These are phyloP conservation scores for Xanthoceras sorbifolium DNA, from an alignment of 345 rosid species.

Conservation along the genomic window DNA sequence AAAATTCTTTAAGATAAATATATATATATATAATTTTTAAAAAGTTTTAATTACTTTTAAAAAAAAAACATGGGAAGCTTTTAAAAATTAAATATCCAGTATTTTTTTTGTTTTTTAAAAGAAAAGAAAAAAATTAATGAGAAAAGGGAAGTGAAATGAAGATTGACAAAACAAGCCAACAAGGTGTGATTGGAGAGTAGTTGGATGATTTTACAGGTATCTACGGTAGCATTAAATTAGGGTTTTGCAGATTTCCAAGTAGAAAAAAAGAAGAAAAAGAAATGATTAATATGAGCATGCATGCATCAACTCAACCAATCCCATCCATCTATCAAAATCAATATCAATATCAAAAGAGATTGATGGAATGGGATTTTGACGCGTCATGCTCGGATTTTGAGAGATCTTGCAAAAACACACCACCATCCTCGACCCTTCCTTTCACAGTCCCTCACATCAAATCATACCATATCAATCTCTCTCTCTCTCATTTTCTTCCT, in stretches of 20 bases:
- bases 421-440: neutral
- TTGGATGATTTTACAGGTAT: neutral
- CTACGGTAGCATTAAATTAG: neutral
- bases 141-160: neutral
- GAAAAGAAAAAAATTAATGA: no score
- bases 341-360: conserved; percentile 14
- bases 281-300: conserved; percentile 35
- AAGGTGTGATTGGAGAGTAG: neutral
- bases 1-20: no score
- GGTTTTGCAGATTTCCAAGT: neutral
- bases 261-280: conserved; percentile 7
- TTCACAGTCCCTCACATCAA: conserved; percentile 48
- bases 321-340: conserved; percentile 42
- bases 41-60: no score
- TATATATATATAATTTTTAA: no score
- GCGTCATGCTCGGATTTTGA: conserved; percentile 55
- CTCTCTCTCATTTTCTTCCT: neutral
- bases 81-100: no score
- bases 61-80: no score
- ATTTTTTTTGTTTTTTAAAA: no score
- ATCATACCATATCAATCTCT: conserved; percentile 28
- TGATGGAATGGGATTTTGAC: conserved; percentile 40
- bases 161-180: neutral
- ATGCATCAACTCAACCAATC: conserved; percentile 49
- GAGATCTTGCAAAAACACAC: neutral